Evolutionary conservation across 2,329 filamentous ascomycete genomes (phyloP).

Genomic region (Epichloe sp.): DNA sequence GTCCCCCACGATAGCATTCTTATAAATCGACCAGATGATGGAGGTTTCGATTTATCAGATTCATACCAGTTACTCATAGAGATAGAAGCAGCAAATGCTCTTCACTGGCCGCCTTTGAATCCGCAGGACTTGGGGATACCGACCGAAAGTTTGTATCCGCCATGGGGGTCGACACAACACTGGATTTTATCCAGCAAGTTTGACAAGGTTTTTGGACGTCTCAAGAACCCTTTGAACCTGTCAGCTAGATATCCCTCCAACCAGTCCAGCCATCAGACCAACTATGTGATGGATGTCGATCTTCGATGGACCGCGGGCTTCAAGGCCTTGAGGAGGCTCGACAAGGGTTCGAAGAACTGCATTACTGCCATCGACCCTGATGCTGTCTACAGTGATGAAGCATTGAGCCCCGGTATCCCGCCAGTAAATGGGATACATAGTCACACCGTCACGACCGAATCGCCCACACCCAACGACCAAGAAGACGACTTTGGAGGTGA

Average conservation of each 20-base stretch:
- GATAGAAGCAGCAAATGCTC: conserved; percentile 35
- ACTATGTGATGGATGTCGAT: conserved; percentile 36
- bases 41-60: conserved; percentile 33
- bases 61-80: conserved; percentile 38
- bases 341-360: conserved; percentile 30
- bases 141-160: conserved; percentile 7
- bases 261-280: conserved; percentile 19
- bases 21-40: conserved; percentile 33
- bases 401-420: conserved; percentile 11
- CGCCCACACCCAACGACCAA: conserved; percentile 24
- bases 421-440: conserved; percentile 9
- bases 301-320: conserved; percentile 33
- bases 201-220: conserved; percentile 27
- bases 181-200: conserved; percentile 31
- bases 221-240: conserved; percentile 23
- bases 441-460: conserved; percentile 13
- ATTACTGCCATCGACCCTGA: conserved; percentile 29
- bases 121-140: conserved; percentile 19
- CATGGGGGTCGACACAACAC: conserved; percentile 12
- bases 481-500: conserved; percentile 34
- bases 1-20: conserved; percentile 37
- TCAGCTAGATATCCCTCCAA: conserved; percentile 14
- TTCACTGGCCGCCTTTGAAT: conserved; percentile 39
- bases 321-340: conserved; percentile 19
- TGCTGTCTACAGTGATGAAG: conserved; percentile 12